Conservation (phyloP, 2,329 filamentous ascomycete genomes). For the Fusarium veterinarium region DNA sequence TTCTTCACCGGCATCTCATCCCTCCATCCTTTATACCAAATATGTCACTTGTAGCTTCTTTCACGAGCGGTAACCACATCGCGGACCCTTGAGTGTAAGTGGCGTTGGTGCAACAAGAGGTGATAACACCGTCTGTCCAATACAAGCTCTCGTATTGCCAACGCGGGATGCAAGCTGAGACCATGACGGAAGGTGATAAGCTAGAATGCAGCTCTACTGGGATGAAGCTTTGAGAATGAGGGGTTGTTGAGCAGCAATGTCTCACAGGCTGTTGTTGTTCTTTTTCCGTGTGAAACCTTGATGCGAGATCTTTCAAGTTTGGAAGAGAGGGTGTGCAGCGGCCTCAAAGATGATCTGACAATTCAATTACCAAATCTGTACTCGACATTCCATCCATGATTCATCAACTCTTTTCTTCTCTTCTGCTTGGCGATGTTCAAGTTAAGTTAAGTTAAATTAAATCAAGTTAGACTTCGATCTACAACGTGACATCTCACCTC, state of each 20-base stretch:
- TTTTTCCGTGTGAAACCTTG: neutral
- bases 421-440: neutral
- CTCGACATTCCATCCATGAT: neutral
- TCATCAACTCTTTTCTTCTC: neutral
- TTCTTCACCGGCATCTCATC: neutral
- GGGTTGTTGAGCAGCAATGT: conserved; percentile 6
- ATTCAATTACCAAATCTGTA: neutral
- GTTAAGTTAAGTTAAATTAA: no score
- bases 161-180: neutral
- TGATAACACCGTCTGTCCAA: conserved; percentile 1
- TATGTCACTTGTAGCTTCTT: neutral
- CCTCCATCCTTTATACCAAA: conserved; percentile 24
- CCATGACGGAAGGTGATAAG: neutral
- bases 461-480: neutral
- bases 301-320: conserved; percentile 6
- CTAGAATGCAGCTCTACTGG: neutral
- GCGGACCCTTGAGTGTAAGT: conserved; percentile 9
- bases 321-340: neutral
- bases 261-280: neutral
- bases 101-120: conserved; percentile 6
- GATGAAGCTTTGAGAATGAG: conserved; percentile 3
- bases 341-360: neutral
- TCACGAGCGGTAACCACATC: neutral
- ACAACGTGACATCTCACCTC: neutral
- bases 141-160: neutral